Percentiles rank a stretch among this genome's conserved stretches.
phyloP scores from a whole-genome alignment of 148 eudicot genomes.

The Rhododendron henanense region DNA sequence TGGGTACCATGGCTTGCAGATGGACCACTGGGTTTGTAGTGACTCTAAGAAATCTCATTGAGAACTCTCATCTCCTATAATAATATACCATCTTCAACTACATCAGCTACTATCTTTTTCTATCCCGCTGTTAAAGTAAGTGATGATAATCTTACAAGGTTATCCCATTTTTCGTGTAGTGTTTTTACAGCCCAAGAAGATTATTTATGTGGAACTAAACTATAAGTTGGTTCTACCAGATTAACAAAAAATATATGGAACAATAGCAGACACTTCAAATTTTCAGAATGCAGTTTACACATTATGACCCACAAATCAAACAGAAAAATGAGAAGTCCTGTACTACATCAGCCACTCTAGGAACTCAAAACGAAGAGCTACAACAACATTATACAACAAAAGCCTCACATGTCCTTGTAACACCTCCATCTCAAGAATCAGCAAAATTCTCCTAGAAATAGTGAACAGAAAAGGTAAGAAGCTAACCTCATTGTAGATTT shows the following conservation, averaged over 20 bases:
- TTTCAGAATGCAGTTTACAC: background rate
- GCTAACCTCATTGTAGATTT: slow-evolving; percentile 93
- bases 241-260: background rate
- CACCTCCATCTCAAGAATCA: background rate
- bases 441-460: background rate
- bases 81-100: background rate
- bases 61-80: background rate
- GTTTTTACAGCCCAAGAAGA: background rate
- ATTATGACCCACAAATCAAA: background rate
- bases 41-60: background rate
- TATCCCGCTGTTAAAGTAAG: background rate
- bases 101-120: background rate
- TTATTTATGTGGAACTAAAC: background rate
- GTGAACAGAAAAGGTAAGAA: slow-evolving; percentile 21
- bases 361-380: background rate
- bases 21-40: background rate
- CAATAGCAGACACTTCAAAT: background rate
- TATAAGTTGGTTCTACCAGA: background rate
- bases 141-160: background rate
- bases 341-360: background rate
- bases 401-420: background rate
- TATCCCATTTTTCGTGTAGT: background rate
- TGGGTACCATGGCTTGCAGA: background rate
- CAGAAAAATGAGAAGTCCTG: background rate
- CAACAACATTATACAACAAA: background rate